Base-by-base conservation (phyloP, 1,284 basidiomycete genomes). In the Trametes hirsuta region DNA sequence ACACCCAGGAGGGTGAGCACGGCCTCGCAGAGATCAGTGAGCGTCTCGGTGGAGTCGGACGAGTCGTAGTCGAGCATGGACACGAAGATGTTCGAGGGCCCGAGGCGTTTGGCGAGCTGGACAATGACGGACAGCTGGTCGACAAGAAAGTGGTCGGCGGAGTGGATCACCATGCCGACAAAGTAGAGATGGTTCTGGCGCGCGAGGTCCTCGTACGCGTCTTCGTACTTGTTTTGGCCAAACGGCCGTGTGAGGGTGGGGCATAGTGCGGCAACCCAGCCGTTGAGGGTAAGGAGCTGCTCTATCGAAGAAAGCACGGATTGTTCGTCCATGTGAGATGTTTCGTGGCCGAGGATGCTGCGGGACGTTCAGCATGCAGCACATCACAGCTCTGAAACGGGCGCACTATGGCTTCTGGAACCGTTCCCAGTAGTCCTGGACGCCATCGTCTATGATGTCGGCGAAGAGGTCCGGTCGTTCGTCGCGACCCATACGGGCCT, bases 201-300 rank as follows among this genome's bases (percentile, higher is more conserved):
- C 18, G 89, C 87, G 60, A 98, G 86, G 72, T 95, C 94, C 67
- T 93, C 91, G 75, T 95, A 97, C 34, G 90, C 84, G 66, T 91
- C 88, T 55, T 95, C 90, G 61, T 86, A 80, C 67, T 85, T 88
- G 76, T 93, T 93, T 72, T 94, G 90, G 11, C 93, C 93, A 70
- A 97, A 98, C 1, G 95, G 95, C 15, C 95, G 87, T 3, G 85
- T 85, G 46, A 98, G 84, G 3, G 92, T 95, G 8, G 94, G 93
- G 75, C 95, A 98, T 39, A 93, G 87, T 9, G 93, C 94, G n/a
- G 94, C 93, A n/a, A 96, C 95, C 95, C 95, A 98, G n/a, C 95
- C 95, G 71, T 97, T 97, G 59, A 97, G 84, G 21, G 91, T 90
- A 22, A 97, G 81, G 1, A 98, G 81, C 66, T 94, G 93, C 74